These are phyloP conservation scores for Cytospora chrysosperma DNA, from an alignment of 2,329 filamentous ascomycete species.

Conservation along the genomic window DNA sequence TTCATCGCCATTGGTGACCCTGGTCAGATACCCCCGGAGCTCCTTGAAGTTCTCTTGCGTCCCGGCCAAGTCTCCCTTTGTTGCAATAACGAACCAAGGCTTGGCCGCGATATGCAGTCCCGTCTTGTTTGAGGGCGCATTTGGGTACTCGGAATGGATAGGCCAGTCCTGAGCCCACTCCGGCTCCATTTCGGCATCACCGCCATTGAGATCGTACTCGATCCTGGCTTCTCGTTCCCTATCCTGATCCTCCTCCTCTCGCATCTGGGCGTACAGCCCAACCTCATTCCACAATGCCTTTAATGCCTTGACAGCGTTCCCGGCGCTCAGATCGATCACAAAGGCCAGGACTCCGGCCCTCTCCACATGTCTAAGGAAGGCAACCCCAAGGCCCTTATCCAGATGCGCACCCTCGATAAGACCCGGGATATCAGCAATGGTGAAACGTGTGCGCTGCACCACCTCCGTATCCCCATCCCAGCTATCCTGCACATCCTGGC, in stretches of 20 bases:
- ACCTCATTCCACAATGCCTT: slow-evolving; percentile 89
- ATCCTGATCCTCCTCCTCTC: slow-evolving; percentile 70
- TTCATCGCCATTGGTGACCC: slow-evolving; percentile 59
- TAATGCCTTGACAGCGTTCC: slow-evolving; percentile 76
- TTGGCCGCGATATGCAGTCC: slow-evolving; percentile 83
- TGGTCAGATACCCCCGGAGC: slow-evolving; percentile 69
- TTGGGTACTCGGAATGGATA: slow-evolving; percentile 34
- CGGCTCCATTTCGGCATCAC: slow-evolving; percentile 21
- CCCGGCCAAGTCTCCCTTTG: slow-evolving; percentile 80
- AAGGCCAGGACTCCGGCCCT: slow-evolving; percentile 91
- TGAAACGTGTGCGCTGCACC: slow-evolving; percentile 73
- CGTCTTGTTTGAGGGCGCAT: slow-evolving; percentile 30
- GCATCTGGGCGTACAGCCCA: slow-evolving; percentile 75
- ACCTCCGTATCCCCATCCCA: slow-evolving; percentile 45
- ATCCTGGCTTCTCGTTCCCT: slow-evolving; percentile 58
- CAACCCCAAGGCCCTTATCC: slow-evolving; percentile 85
- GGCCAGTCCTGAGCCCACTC: slow-evolving; percentile 29
- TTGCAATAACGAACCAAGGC: slow-evolving; percentile 95
- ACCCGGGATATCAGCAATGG: slow-evolving; percentile 92
- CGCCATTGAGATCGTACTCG: slow-evolving; percentile 56
- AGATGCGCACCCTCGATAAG: slow-evolving; percentile 90
- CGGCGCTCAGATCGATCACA: slow-evolving; percentile 80
- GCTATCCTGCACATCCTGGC: slow-evolving; percentile 33
- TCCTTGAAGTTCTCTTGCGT: slow-evolving; percentile 75
- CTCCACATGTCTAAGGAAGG: slow-evolving; percentile 92